Evolutionary conservation across 1,284 basidiomycete species (phyloP), one percentile per base, ranked within the genome.

Genomic region (Trichosporon sp.): DNA sequence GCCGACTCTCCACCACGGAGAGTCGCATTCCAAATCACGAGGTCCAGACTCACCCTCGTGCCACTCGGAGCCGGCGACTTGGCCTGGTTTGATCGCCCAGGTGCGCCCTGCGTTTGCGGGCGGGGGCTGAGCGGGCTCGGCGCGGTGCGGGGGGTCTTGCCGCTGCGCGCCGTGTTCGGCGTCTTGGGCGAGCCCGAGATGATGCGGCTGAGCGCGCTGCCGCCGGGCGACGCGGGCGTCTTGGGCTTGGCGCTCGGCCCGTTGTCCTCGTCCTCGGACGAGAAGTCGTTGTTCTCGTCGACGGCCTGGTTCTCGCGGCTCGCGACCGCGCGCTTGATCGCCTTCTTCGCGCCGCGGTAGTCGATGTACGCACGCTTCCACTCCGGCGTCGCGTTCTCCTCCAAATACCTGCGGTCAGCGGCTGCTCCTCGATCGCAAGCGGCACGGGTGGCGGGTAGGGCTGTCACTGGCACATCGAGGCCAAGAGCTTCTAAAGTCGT

Each of bases 291-390:
- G 18, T 64, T 74, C 15, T 73, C 72, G 35, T 71, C 68, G 23
- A 71, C 68, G 44, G 51, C 70, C 15, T 69, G 64, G 6, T 78
- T 72, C 5, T 75, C 74, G 53, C 81, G 53, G 3, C 80, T 74
- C 2, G 64, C 58, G 3, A 71, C 72, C 6, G 83, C 72, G 27
- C 77, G 75, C 70, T 83, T 84, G 76, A 84, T 82, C 21, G 74
- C 73, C 72, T 84, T 84, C 74, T 84, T 84, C 64, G 79, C 78
- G 44, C 75, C 77, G 58, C 80, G 78, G 72, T 84, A 84, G 71
- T 84, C 81, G 72, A 84, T 83, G 70, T 83, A 84, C 11, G 82
- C 82, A 27, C 83, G 74, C 69, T 81, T 81, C 83, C 83, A 83
- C 68, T 83, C 83, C 3, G 81, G 81, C 6, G 81, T 83, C 62